Evolutionary conservation across 2,329 filamentous ascomycete genomes (phyloP), one percentile per base, ranked within the genome.

Genomic region (Aspergillus melleus): DNA sequence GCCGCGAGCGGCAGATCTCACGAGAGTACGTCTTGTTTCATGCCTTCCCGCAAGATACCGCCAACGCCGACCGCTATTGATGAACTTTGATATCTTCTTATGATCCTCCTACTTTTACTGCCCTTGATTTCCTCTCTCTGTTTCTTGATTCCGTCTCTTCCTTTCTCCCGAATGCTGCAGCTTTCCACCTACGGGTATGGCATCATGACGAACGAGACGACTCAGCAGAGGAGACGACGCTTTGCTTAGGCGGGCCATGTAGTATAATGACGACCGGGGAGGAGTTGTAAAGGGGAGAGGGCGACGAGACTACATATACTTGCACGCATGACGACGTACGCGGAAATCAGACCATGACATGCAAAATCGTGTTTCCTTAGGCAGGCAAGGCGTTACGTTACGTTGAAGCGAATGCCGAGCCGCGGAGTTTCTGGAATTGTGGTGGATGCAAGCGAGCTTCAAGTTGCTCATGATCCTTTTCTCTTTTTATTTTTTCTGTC

Each of bases 41-140:
- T 72, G 70, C 66, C 64, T 66, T 67, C 61, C 68, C 66, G 70
- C 67, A 70, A 74, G 72, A 74, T 74, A 73, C 72, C 71, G 72
- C 70, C 70, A 68, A 69, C 70, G 69, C 71, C 68, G 67, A 68
- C 67, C 63, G 67, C 66, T 70, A 69, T 71, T 73, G 68, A 73
- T 69, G 71, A 73, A 72, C 64, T 61, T 66, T 67, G 61, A 61
- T 61, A 66, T 63, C 54, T 64, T 56, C 14, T 36, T 58, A 64
- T 60, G 54, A 59, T 65, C 47, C 24, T 54, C 46, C 49, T 44
- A 26, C 26, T 39, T 49, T 46, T 54, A 54, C 57, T 56, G 55
- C 30, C 52, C 44, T 59, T 24, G 24, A 4, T 50, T 63, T 32
- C 54, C 20, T 19, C 52, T 42, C 44, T 59, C 52, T 39, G 26